Conservation (phyloP, 1,284 basidiomycete species). For the Naganishia sp. region DNA sequence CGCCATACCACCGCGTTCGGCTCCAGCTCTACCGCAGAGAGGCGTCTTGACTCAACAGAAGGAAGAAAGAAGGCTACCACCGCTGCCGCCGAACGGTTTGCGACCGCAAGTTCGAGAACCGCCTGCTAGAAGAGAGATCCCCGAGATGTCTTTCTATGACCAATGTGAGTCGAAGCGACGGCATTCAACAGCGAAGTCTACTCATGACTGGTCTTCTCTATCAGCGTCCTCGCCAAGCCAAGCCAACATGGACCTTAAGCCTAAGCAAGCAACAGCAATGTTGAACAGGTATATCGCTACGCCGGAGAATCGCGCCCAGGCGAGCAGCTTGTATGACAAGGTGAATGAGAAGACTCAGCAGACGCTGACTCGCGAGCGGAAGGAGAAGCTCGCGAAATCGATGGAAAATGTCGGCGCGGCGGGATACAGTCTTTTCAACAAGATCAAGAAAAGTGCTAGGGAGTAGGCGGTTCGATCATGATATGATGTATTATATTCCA, state of each 20-base stretch:
- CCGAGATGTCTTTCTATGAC: neutral
- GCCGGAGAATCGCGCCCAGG: slow-evolving; percentile 19
- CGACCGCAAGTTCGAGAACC: slow-evolving; percentile 11
- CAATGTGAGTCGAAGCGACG: neutral
- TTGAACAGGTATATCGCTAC: slow-evolving; percentile 15
- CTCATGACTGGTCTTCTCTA: neutral
- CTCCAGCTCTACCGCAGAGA: slow-evolving; percentile 4
- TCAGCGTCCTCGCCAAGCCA: neutral
- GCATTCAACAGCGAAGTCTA: neutral
- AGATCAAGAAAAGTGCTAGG: slow-evolving; percentile 9
- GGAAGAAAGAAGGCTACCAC: slow-evolving; percentile 14
- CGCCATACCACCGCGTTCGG: neutral
- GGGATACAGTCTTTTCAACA: slow-evolving; percentile 18
- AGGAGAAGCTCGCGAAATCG: slow-evolving; percentile 11
- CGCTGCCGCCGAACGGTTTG: neutral
- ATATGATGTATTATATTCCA: neutral
- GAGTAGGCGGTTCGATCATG: neutral
- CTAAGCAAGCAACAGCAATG: slow-evolving; percentile 13
- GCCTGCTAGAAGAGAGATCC: neutral
- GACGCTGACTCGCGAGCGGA: slow-evolving; percentile 13
- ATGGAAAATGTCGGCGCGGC: slow-evolving; percentile 14
- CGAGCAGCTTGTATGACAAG: slow-evolving; percentile 13
- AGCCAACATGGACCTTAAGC: slow-evolving; percentile 7
- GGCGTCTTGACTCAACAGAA: neutral
- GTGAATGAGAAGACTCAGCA: slow-evolving; percentile 11